Conservation (phyloP, 345 rosid genomes). For the Citrus sp. region DNA sequence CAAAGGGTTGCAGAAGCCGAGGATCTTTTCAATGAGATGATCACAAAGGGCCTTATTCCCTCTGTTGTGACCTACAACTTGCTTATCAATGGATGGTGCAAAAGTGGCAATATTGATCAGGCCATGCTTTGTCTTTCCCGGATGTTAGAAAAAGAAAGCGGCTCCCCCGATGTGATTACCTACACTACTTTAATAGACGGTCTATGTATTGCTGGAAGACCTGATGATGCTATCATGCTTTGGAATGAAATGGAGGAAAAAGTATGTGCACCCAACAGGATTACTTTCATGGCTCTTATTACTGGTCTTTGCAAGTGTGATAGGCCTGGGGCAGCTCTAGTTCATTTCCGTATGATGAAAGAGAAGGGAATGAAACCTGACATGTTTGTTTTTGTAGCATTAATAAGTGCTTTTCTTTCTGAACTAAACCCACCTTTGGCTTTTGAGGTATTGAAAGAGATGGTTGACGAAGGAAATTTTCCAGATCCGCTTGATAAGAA, state of each 20-base stretch:
- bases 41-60: conserved; percentile 61
- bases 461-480: conserved; percentile 50
- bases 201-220: conserved; percentile 57
- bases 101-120: conserved; percentile 46
- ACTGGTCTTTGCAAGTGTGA: conserved; percentile 83
- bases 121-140: conserved; percentile 55
- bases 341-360: conserved; percentile 62
- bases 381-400: conserved; percentile 47
- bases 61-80: conserved; percentile 69
- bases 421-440: conserved; percentile 38
- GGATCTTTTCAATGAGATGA: conserved; percentile 61
- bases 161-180: conserved; percentile 74
- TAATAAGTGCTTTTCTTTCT: conserved; percentile 49
- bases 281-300: conserved; percentile 66
- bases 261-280: conserved; percentile 46
- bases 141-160: conserved; percentile 49
- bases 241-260: conserved; percentile 73
- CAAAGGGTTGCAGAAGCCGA: conserved; percentile 60
- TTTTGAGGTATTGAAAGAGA: conserved; percentile 54
- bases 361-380: conserved; percentile 63
- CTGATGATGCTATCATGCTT: conserved; percentile 62
- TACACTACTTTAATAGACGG: conserved; percentile 77
- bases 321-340: conserved; percentile 51
- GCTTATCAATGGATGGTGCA: conserved; percentile 85
- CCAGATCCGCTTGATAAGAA: conserved; percentile 52